These are phyloP conservation scores for Ogataea polymorpha DNA, from an alignment of 805 yeast species.

Conservation along the genomic window DNA sequence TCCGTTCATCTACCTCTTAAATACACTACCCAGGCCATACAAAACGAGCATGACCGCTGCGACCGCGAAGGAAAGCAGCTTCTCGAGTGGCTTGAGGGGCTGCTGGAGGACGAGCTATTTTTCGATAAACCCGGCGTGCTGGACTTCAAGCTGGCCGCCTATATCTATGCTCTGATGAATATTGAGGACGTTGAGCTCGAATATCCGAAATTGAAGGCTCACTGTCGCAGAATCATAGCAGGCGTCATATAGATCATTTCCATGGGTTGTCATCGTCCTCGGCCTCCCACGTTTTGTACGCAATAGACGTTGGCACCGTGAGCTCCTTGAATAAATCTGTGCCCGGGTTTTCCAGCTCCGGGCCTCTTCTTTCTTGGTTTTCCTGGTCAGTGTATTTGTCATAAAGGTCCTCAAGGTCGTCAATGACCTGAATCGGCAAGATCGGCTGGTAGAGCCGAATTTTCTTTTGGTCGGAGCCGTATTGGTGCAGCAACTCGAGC, in stretches of 20 bases:
- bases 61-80: constrained; percentile 16
- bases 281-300: constrained; percentile 52
- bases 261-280: constrained; percentile 66
- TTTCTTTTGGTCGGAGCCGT: constrained; percentile 62
- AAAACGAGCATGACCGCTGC: constrained; percentile 16
- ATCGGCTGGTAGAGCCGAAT: constrained; percentile 65
- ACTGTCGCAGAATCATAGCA: constrained; percentile 17
- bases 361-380: constrained; percentile 8
- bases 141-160: constrained; percentile 26
- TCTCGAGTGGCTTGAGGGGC: constrained; percentile 10
- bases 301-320: constrained; percentile 46
- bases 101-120: constrained; percentile 6
- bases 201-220: constrained; percentile 11
- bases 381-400: constrained; percentile 32
- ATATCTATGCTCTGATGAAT: constrained; percentile 17
- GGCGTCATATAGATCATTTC: constrained; percentile 30
- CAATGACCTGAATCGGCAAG: constrained; percentile 66
- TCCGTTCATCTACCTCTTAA: constrained; percentile 7
- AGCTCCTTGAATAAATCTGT: constrained; percentile 49
- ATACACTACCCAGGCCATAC: constrained; percentile 5
- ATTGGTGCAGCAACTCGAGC: constrained; percentile 66
- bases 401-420: constrained; percentile 65
- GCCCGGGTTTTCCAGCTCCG: constrained; percentile 4
- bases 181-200: constrained; percentile 13
- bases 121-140: constrained; percentile 19